Evolutionary conservation across 2,329 filamentous ascomycete genomes (phyloP), one percentile per base, ranked within the genome.

Genomic region (Stachybotrys echinatus): DNA sequence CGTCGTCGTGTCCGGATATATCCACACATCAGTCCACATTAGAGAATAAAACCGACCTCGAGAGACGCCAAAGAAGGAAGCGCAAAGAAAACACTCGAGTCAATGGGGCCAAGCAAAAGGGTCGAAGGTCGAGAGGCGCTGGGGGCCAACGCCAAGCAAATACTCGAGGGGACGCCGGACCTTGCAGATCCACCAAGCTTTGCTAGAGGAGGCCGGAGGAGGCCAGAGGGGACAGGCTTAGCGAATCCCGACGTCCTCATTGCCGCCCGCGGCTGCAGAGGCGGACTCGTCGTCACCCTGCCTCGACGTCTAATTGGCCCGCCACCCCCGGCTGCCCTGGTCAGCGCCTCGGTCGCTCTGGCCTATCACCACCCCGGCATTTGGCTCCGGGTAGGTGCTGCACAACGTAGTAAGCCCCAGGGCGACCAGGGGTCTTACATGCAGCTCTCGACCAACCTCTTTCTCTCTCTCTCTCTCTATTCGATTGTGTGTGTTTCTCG

Each of bases 211-310:
- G 7, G n/a, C 38, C 12, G 38, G 12, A 40, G 18, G 8, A 27
- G 21, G 48, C 45, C 42, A 50, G 46, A 45, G 53, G 45, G 58
- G n/a, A n/a, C n/a, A n/a, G n/a, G n/a, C n/a, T n/a, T n/a, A n/a
- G 14, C 65, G 62, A 67, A 67, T 66, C 62, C 58, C 45, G 54
- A 50, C 23, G 54, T 57, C 50, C 56, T 58, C 62, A 61, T 76
- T 76, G 66, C 74, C 74, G 74, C 74, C 73, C 65, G 62, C 53
- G 57, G 55, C 62, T 73, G 70, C 67, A 70, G 58, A 59, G 65
- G 65, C 65, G 65, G 65, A 56, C 55, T 47, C 55, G 60, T 62
- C 61, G 67, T 74, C 73, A 75, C 72, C 58, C 54, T 51, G 48
- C 43, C 52, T 50, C 42, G 50, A 45, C 17, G 45, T 50, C 51